A percentile compares a stretch with the other conserved stretches of the same genome.
Evolutionary conservation across 805 yeast genomes (phyloP).

Genomic region (Kurtzmaniella cleridarum): DNA sequence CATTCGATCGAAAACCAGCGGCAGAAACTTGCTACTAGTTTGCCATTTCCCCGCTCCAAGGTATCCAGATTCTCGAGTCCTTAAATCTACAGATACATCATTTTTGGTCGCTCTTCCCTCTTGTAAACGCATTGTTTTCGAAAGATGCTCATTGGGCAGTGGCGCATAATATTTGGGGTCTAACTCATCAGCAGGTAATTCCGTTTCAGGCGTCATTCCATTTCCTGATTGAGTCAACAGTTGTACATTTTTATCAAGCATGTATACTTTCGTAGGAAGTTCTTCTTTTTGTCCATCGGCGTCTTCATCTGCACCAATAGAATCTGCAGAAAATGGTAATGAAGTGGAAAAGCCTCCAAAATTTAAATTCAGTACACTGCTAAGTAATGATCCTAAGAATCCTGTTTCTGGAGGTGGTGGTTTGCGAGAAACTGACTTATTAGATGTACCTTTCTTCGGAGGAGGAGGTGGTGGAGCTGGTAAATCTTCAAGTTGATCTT

Average conservation of each 20-base stretch:
- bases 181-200: conserved; percentile 21
- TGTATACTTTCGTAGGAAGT: conserved; percentile 31
- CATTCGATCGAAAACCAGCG: conserved; percentile 30
- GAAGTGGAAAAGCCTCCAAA: conserved; percentile 11
- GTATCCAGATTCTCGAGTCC: conserved; percentile 33
- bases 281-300: conserved; percentile 10
- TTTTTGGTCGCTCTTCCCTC: conserved; percentile 16
- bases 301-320: conserved; percentile 30
- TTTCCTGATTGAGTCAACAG: conserved; percentile 18
- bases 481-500: conserved; percentile 8
- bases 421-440: background rate
- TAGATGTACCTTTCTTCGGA: background rate
- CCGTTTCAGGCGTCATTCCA: conserved; percentile 6
- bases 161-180: conserved; percentile 41
- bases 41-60: conserved; percentile 33
- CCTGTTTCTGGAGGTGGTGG: conserved; percentile 4
- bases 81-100: conserved; percentile 19
- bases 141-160: conserved; percentile 40
- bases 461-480: conserved; percentile 24
- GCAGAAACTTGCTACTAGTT: conserved; percentile 20
- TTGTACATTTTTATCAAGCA: conserved; percentile 29
- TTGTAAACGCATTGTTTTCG: conserved; percentile 17
- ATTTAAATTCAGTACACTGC: background rate
- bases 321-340: conserved; percentile 39
- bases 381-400: background rate